Conservation (phyloP, 495 filamentous ascomycete genomes). For the Neurospora discreta region DNA sequence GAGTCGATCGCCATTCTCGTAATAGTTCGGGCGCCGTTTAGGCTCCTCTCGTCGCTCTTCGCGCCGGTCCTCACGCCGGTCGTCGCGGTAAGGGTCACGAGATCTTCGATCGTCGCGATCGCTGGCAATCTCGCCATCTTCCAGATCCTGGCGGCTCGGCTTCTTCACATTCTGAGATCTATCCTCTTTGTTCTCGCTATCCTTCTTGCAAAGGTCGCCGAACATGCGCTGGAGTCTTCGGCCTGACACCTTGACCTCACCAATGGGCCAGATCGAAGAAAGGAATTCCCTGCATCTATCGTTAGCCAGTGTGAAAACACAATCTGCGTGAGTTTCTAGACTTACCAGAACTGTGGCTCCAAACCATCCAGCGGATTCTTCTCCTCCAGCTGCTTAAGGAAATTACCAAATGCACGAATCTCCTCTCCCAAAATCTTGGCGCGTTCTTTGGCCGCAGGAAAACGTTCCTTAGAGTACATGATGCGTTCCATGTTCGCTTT, state of each 20-base stretch:
- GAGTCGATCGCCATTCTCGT: slow-evolving; percentile 23
- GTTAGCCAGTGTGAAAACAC: slow-evolving; percentile 7
- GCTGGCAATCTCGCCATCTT: slow-evolving; percentile 26
- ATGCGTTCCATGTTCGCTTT: slow-evolving; percentile 31
- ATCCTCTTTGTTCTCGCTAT: slow-evolving; percentile 16
- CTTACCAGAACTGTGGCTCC: slow-evolving; percentile 37
- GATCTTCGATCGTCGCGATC: slow-evolving; percentile 24
- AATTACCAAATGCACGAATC: slow-evolving; percentile 34
- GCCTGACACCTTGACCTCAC: slow-evolving; percentile 26
- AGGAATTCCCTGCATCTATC: slow-evolving; percentile 20
- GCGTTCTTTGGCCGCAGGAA: slow-evolving; percentile 32
- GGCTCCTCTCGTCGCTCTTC: slow-evolving; percentile 24
- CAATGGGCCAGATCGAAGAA: slow-evolving; percentile 31
- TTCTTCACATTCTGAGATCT: slow-evolving; percentile 6
- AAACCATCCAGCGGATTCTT: slow-evolving; percentile 26
- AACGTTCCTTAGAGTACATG: slow-evolving; percentile 31
- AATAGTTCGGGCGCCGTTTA: slow-evolving; percentile 18
- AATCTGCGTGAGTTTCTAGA: neutral
- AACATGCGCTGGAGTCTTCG: slow-evolving; percentile 37
- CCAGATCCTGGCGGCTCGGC: slow-evolving; percentile 16
- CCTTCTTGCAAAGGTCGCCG: slow-evolving; percentile 25
- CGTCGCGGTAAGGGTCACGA: slow-evolving; percentile 26
- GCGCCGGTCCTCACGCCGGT: slow-evolving; percentile 18
- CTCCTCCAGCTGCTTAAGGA: slow-evolving; percentile 28
- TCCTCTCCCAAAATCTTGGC: slow-evolving; percentile 36